Conservation (phyloP, 345 rosid genomes). For the Bruguiera parviflora region DNA sequence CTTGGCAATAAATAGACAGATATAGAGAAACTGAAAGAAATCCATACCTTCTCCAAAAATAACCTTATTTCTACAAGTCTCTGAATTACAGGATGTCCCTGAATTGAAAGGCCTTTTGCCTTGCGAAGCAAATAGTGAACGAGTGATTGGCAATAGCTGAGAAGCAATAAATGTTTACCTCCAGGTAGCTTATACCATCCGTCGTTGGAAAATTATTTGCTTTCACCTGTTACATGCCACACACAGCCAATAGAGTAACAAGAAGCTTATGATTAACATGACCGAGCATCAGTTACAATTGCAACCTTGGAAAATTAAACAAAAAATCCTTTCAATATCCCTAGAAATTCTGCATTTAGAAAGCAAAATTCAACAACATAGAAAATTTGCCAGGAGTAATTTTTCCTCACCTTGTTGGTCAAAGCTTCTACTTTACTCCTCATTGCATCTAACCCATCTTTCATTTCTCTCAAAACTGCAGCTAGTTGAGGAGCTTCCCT, state of each 20-base stretch:
- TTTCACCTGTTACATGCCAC: slow-evolving; percentile 52
- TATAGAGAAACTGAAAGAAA: background rate
- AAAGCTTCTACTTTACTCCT: slow-evolving; percentile 66
- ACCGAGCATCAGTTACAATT: background rate
- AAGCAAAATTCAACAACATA: background rate
- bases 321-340: background rate
- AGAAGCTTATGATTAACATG: background rate
- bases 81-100: slow-evolving; percentile 68
- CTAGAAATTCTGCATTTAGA: too few species aligned
- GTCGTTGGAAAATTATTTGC: slow-evolving; percentile 58
- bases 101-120: slow-evolving; percentile 72
- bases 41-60: slow-evolving; percentile 77
- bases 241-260: background rate
- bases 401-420: slow-evolving; percentile 56
- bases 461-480: slow-evolving; percentile 65
- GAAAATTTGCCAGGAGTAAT: background rate
- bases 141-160: slow-evolving; percentile 78
- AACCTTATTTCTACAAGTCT: slow-evolving; percentile 87
- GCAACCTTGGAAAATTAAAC: background rate
- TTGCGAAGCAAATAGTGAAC: slow-evolving; percentile 77
- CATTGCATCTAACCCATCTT: slow-evolving; percentile 66
- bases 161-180: slow-evolving; percentile 73
- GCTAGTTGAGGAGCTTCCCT: slow-evolving; percentile 72
- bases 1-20: background rate
- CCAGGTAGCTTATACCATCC: slow-evolving; percentile 89